Percentiles rank a stretch among this genome's conserved stretches.
phyloP scores from a whole-genome alignment of 352 stramenopile species.

The Phytophthora rubi region DNA sequence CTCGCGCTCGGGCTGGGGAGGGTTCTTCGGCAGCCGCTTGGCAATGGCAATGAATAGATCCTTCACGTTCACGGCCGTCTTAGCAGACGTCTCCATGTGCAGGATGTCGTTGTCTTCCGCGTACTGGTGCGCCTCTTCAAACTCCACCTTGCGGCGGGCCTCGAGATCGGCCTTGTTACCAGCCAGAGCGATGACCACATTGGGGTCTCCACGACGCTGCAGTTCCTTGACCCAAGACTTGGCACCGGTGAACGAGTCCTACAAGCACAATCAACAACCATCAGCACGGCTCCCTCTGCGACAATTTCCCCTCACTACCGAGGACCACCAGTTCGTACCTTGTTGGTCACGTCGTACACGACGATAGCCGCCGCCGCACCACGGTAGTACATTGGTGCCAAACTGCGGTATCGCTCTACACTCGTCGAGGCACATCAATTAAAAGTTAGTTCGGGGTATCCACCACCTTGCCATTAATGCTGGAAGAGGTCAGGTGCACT shows the following conservation, averaged over 20 bases:
- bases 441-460: slow-evolving; percentile 13
- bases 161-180: slow-evolving; percentile 99
- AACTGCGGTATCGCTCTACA: slow-evolving; percentile 95
- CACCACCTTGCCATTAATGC: background rate
- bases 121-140: slow-evolving; percentile 98
- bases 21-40: slow-evolving; percentile 86
- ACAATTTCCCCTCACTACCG: slow-evolving; percentile 6
- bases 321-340: slow-evolving; percentile 51
- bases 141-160: slow-evolving; percentile 95
- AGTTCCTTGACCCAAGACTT: slow-evolving; percentile 99
- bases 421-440: background rate
- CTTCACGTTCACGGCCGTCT: slow-evolving; percentile 99
- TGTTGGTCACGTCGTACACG: slow-evolving; percentile 98
- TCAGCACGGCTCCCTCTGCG: slow-evolving; percentile 11
- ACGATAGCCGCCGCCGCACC: slow-evolving; percentile 96
- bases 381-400: slow-evolving; percentile 98
- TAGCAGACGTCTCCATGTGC: slow-evolving; percentile 99
- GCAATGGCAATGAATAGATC: slow-evolving; percentile 98
- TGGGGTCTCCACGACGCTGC: slow-evolving; percentile 97
- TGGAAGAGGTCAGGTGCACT: background rate
- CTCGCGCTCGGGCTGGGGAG: slow-evolving; percentile 81
- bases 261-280: slow-evolving; percentile 9
- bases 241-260: slow-evolving; percentile 97
- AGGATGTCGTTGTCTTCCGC: slow-evolving; percentile 99
- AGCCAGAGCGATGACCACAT: slow-evolving; percentile 96